Conservation (phyloP, 2,329 filamentous ascomycete genomes). For the Xylariaceae sp. region DNA sequence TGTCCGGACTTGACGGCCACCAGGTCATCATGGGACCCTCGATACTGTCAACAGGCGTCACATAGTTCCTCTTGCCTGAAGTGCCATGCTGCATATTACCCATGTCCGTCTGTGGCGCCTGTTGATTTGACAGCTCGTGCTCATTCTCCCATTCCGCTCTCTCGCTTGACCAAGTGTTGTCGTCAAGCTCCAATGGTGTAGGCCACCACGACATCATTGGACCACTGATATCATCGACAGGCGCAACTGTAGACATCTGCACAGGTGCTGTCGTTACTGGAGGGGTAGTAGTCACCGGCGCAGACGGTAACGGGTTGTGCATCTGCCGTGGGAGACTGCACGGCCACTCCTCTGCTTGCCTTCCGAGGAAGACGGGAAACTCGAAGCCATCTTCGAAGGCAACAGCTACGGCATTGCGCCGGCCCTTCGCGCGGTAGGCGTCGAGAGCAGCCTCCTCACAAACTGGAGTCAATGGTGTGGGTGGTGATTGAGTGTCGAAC, state of each 20-base stretch:
- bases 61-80: conserved; percentile 4
- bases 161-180: conserved; percentile 22
- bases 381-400: conserved; percentile 25
- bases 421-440: conserved; percentile 12
- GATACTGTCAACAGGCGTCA: conserved; percentile 16
- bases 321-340: not conserved
- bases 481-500: conserved; percentile 13
- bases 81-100: not conserved
- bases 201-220: conserved; percentile 31
- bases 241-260: conserved; percentile 2
- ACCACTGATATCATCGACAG: conserved; percentile 16
- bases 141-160: conserved; percentile 9
- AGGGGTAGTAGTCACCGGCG: not conserved
- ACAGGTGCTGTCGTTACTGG: not conserved
- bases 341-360: conserved; percentile 22
- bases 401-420: conserved; percentile 16
- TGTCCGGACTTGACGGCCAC: conserved; percentile 21
- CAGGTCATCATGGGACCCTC: conserved; percentile 24
- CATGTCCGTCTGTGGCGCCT: conserved; percentile 1
- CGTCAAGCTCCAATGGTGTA: conserved; percentile 19
- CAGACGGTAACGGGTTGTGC: not conserved
- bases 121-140: conserved; percentile 5
- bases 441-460: conserved; percentile 4
- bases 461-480: conserved; percentile 10
- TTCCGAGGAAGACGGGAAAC: conserved; percentile 29